Base-by-base conservation (phyloP, 108 stramenopile species). In the Nitzschia sp. region DNA sequence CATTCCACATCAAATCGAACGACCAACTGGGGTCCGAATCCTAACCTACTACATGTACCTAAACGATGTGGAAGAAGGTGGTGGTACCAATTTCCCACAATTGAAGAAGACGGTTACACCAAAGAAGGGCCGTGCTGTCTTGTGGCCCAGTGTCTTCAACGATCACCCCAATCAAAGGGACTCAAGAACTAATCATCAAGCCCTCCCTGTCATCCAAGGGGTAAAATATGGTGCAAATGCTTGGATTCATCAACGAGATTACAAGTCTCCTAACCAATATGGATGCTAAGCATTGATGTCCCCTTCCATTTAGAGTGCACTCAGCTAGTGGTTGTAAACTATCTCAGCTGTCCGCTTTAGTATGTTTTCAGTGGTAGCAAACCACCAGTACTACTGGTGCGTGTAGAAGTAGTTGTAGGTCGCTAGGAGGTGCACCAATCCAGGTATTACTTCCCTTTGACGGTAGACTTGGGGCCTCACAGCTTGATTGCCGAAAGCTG, bases 191-290 rank as follows among this genome's bases (percentile, higher is more conserved):
- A 62, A 83, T 20, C 95, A 95, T 72, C 81, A 89, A 68, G 95
- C 95, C 0, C 37, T 91, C 58, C 78, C 90, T 8, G 95, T 96
- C 14, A 58, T 59, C 6, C 69, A 82, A 63, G 96, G 94, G 0
- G 58, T 81, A 46, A 97, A 97, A 37, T 92, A 82, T 65, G 95
- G 90, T 3, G 91, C 91, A 22, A 95, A 95, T 79, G 86, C 90
- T 5, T 95, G 95, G 95, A 80, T 95, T 42, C 93, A 95, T 63
- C 83, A 80, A 60, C 61, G 85, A 15, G 84, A 93, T 64, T 93
- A 72, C 68, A 77, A 80, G 53, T 59, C 48, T 11, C 62, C 73
- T 10, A 67, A 67, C 12, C 22, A 42, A 20, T 25, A 25, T 42
- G 66, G 38, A 22, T 67, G 66, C 24, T 34, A 34, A 34, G 5